These are phyloP conservation scores for Teunomyces lycoperdinae DNA, from an alignment of 805 yeast species.

Conservation along the genomic window DNA sequence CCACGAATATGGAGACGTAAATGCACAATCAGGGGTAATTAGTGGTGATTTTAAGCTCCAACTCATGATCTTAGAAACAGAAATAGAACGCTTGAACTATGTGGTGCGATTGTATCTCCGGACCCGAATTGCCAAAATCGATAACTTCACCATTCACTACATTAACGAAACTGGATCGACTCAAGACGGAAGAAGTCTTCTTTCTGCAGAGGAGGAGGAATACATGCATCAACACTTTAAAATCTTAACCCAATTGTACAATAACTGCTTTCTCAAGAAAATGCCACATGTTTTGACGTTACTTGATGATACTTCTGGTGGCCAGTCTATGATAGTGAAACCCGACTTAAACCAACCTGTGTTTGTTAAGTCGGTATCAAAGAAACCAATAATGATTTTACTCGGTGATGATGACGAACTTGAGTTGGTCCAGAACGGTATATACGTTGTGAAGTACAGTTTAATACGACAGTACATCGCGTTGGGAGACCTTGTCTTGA, in stretches of 20 bases:
- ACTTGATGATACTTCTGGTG: conserved; percentile 66
- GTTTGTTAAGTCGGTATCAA: conserved; percentile 45
- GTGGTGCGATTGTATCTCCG: conserved; percentile 78
- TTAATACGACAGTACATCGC: conserved; percentile 28
- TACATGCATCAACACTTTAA: conserved; percentile 70
- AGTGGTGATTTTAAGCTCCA: conserved; percentile 53
- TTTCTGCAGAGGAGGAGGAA: conserved; percentile 48
- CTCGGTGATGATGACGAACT: conserved; percentile 29
- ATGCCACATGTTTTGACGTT: conserved; percentile 69
- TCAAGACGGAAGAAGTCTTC: conserved; percentile 7
- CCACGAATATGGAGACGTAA: conserved; percentile 65
- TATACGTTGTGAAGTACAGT: conserved; percentile 72
- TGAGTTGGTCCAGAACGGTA: conserved; percentile 55
- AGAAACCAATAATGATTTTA: conserved; percentile 23
- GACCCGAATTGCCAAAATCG: conserved; percentile 73
- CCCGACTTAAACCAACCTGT: conserved; percentile 81
- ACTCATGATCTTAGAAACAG: conserved; percentile 84
- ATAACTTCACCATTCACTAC: conserved; percentile 61
- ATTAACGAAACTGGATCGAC: conserved; percentile 29
- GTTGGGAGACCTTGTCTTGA: conserved; percentile 38
- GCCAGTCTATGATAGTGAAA: conserved; percentile 67
- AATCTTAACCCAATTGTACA: conserved; percentile 62
- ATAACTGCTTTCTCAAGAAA: conserved; percentile 59
- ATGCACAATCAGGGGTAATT: conserved; percentile 33
- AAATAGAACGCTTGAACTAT: conserved; percentile 82